phyloP scores from a whole-genome alignment of 129 eudicot species.

The Chrysanthemum makinoi region DNA sequence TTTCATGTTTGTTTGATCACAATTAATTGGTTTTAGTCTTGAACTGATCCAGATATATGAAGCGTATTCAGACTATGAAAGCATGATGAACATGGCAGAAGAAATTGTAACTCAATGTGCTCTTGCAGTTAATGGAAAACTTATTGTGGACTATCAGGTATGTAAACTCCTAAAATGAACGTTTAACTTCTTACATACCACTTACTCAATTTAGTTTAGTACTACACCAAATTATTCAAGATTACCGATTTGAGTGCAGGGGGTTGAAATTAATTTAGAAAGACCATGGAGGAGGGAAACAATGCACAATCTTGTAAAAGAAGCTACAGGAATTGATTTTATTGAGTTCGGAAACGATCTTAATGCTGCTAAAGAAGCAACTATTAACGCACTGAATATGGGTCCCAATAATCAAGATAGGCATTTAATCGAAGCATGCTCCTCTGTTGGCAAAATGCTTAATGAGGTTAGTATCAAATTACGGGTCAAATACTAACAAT shows the following conservation, averaged over 20 bases:
- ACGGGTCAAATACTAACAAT: background rate
- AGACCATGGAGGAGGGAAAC: conserved; percentile 96
- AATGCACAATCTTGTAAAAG: conserved; percentile 96
- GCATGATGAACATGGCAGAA: conserved; percentile 98
- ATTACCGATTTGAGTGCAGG: conserved; percentile 46
- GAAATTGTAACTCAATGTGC: conserved; percentile 88
- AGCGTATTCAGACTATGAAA: conserved; percentile 96
- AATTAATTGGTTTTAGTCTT: conserved; percentile 15
- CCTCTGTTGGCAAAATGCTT: conserved; percentile 79
- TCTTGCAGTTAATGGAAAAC: conserved; percentile 87
- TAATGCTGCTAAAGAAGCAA: conserved; percentile 60
- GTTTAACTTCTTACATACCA: background rate
- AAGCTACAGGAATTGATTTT: conserved; percentile 90
- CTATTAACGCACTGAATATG: conserved; percentile 38
- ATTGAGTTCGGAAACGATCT: conserved; percentile 58
- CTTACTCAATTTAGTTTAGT: background rate
- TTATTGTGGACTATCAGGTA: conserved; percentile 89
- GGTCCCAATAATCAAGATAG: conserved; percentile 47
- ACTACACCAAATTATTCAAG: background rate
- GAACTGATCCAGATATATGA: conserved; percentile 70
- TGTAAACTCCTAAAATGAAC: background rate
- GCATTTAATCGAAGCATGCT: conserved; percentile 61
- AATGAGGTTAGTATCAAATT: conserved; percentile 56
- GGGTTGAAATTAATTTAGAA: conserved; percentile 76
- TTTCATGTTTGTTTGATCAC: conserved; percentile 3